phyloP scores from a whole-genome alignment of 495 filamentous ascomycete species.

The Saxophila tyrrhenica region DNA sequence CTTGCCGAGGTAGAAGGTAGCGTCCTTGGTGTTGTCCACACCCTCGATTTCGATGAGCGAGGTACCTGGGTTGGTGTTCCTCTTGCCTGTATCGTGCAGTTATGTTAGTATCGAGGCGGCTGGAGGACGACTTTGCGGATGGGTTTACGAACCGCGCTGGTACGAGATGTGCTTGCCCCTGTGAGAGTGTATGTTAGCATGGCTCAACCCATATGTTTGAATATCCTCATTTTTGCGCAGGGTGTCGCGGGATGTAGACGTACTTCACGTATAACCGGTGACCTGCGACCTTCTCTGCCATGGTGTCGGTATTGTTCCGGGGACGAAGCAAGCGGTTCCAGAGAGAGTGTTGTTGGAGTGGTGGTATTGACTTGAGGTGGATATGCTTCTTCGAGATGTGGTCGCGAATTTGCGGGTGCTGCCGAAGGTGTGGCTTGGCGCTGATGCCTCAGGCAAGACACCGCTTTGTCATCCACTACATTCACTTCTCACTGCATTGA shows the following conservation, averaged over 20 bases:
- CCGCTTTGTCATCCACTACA: too few relatives aligned
- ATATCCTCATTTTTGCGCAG: background rate
- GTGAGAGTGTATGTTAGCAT: constrained; percentile 23
- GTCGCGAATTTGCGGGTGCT: background rate
- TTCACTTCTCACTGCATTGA: too few relatives aligned
- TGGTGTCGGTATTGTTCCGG: constrained; percentile 14
- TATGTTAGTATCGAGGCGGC: background rate
- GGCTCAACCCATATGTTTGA: constrained; percentile 25
- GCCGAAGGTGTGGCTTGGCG: background rate
- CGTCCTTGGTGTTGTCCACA: constrained; percentile 75
- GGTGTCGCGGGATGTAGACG: constrained; percentile 38
- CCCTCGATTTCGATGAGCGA: constrained; percentile 92
- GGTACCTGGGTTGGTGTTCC: constrained; percentile 51
- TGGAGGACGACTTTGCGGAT: background rate
- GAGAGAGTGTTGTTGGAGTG: background rate
- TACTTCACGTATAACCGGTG: constrained; percentile 73
- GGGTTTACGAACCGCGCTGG: constrained; percentile 78
- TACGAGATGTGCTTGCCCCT: constrained; percentile 91
- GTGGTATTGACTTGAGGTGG: too few relatives aligned
- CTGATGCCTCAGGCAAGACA: background rate
- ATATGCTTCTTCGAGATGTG: background rate
- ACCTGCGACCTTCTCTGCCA: constrained; percentile 11
- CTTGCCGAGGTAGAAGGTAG: constrained; percentile 90
- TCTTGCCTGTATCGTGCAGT: background rate
- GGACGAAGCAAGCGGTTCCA: constrained; percentile 12